phyloP scores from a whole-genome alignment of 441 rosid genomes.

The Populus hybrid region DNA sequence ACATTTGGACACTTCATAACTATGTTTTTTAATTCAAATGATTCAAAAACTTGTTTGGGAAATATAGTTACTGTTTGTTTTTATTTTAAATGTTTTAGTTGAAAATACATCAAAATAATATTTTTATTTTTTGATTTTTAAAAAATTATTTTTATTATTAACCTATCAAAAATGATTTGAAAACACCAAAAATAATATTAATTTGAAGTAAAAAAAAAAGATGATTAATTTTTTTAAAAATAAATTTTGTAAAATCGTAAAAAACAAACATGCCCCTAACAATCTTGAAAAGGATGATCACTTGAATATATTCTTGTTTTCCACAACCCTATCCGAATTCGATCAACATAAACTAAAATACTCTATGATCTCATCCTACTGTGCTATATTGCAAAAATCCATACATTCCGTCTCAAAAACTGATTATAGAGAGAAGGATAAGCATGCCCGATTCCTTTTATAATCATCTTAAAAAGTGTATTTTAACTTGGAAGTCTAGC shows the following conservation, averaged over 20 bases:
- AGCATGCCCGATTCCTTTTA: neutral
- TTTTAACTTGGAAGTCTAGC: neutral
- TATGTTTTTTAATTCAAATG: neutral
- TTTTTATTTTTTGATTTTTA: too few species aligned
- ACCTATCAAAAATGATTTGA: too few species aligned
- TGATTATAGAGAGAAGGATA: neutral
- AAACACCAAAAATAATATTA: too few species aligned
- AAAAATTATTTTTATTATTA: too few species aligned
- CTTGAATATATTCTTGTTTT: neutral
- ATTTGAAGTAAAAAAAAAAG: too few species aligned
- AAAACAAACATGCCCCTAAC: too few species aligned
- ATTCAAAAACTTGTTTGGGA: too few species aligned
- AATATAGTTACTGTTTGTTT: too few species aligned
- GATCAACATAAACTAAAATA: neutral
- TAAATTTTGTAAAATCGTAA: too few species aligned
- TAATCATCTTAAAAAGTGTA: neutral
- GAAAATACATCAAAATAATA: too few species aligned
- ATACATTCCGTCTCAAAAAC: neutral
- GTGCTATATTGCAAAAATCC: neutral
- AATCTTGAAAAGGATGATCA: neutral
- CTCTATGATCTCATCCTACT: neutral
- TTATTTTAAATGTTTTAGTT: too few species aligned
- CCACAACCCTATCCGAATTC: neutral
- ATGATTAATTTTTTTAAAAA: too few species aligned
- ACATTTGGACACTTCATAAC: neutral